A percentile compares a stretch with the other conserved stretches of the same genome.
These are phyloP conservation scores for Calonectria leucothoes DNA, from an alignment of 2,329 filamentous ascomycete species.

Conservation along the genomic window DNA sequence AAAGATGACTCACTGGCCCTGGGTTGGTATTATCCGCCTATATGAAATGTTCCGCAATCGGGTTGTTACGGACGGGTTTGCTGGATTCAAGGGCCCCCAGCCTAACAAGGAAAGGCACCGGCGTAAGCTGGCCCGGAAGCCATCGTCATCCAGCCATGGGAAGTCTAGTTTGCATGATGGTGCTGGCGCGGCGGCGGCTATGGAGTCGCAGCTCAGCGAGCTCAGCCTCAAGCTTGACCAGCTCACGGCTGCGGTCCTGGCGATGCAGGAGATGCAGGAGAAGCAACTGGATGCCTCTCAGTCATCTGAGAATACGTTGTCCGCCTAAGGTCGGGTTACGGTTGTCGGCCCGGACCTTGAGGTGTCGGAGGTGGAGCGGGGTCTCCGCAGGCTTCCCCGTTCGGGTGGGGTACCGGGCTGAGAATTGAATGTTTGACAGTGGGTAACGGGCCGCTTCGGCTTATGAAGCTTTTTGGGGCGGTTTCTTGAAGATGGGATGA, in stretches of 20 bases:
- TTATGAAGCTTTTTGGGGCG: background rate
- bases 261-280: conserved; percentile 63
- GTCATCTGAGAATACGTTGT: background rate
- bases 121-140: conserved; percentile 27
- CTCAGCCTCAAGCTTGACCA: conserved; percentile 69
- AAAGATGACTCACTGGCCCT: conserved; percentile 73
- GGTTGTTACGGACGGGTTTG: conserved; percentile 55
- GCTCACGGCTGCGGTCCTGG: conserved; percentile 63
- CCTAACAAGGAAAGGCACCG: conserved; percentile 36
- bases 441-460: conserved; percentile 9
- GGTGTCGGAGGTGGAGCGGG: background rate
- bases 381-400: background rate
- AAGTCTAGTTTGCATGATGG: conserved; percentile 50
- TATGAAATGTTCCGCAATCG: conserved; percentile 68
- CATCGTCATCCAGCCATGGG: conserved; percentile 31
- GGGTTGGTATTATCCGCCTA: conserved; percentile 75
- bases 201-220: conserved; percentile 66
- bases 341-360: background rate
- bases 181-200: conserved; percentile 50
- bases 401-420: background rate
- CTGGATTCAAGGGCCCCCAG: conserved; percentile 61
- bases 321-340: conserved; percentile 15
- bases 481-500: background rate
- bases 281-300: conserved; percentile 32
- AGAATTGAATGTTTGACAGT: background rate